Conservation (phyloP, 2,329 filamentous ascomycete species). For the Diaporthe citriasiana region DNA sequence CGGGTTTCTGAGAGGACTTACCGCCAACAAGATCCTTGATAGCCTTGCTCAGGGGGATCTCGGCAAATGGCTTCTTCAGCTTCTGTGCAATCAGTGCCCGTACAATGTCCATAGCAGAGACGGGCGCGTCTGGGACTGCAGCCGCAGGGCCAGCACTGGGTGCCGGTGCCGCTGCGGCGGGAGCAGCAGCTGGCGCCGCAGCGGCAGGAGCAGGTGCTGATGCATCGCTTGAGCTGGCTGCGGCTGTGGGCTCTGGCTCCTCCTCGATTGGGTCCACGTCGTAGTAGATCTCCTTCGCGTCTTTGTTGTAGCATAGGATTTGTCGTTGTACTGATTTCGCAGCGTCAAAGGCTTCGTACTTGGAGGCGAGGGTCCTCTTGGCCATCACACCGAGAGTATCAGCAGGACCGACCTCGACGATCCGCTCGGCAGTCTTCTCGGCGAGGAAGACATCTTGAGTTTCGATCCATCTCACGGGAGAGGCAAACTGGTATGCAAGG, state of each 20-base stretch:
- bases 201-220: constrained; percentile 68
- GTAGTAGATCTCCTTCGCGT: constrained; percentile 99
- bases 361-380: constrained; percentile 92
- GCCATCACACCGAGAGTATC: constrained; percentile 99
- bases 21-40: constrained; percentile 99
- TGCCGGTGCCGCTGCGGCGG: constrained; percentile 70
- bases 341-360: constrained; percentile 98
- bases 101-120: constrained; percentile 90
- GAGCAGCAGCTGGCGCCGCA: constrained; percentile 62
- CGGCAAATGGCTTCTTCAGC: constrained; percentile 91
- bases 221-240: constrained; percentile 63
- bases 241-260: constrained; percentile 76
- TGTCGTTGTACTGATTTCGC: constrained; percentile 96
- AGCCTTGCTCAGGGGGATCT: constrained; percentile 93
- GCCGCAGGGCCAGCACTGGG: constrained; percentile 88
- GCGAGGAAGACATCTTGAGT: constrained; percentile 99
- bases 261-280: constrained; percentile 96
- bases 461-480: constrained; percentile 99
- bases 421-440: constrained; percentile 94
- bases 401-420: constrained; percentile 96
- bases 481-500: constrained; percentile 98
- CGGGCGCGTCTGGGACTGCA: constrained; percentile 86
- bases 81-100: constrained; percentile 94
- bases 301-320: constrained; percentile 99
- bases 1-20: constrained; percentile 63